Base-by-base conservation (phyloP, 2,329 filamentous ascomycete genomes). In the Apiospora marii region DNA sequence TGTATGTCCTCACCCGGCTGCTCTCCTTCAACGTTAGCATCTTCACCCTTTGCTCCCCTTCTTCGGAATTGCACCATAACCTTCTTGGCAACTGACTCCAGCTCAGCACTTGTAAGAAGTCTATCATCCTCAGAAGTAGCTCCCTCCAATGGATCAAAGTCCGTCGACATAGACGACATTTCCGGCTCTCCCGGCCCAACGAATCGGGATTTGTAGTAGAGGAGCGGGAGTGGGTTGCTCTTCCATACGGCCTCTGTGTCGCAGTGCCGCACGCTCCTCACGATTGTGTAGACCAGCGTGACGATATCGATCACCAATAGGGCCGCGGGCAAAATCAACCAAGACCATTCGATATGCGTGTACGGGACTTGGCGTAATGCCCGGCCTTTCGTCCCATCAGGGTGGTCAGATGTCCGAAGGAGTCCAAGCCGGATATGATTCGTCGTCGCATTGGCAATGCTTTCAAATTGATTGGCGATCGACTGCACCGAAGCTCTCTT, bases 131-230 rank as follows among this genome's bases (percentile, higher is more conserved):
- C 13, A 2, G 27, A 24, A 44, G 0, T 22, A 14, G 27, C 14
- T 12, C 27, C 8, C 24, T 49, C n/a, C 44, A 37, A 16, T 1
- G 64, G 64, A 46, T 46, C 64, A 16, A 41, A 68, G 0, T 24
- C 64, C 10, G 34, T 16, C 6, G 64, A 44, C 64, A 24, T 5
- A 2, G 27, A 44, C 6, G 22, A 27, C 34, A 27, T 44, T 3
- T n/a, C 67, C 2, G 34, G 41, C 10, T 46, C 41, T 10, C 22
- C 14, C 1, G 67, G 43, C 43, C 67, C 44, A 2, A 49, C 14
- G 19, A 69, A 69, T 14, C 48, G 68, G 30, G 46, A 51, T 14
- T 69, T 69, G 68, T 69, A 69, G 30, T 69, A 51, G 16, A 69
- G 27, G 3, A 69, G 68, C 68, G 46, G 68, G 27, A 69, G 68